A percentile compares a stretch with the other conserved stretches of the same genome.
These are phyloP conservation scores for Nitzschia sp. DNA, from an alignment of 108 stramenopile species.

Conservation along the genomic window DNA sequence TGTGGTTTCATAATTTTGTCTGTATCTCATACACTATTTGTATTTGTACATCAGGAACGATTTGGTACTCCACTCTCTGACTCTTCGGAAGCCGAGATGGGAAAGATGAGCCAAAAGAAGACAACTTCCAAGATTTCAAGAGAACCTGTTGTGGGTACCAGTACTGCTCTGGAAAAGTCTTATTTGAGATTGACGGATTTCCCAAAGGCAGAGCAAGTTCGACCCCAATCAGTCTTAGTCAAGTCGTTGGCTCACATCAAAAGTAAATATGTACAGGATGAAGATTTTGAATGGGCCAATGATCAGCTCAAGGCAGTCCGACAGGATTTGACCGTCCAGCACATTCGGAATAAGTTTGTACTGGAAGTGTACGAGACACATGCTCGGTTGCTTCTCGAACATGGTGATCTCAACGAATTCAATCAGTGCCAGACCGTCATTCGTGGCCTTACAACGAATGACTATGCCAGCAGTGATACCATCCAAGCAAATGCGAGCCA, in stretches of 20 bases:
- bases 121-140: background rate
- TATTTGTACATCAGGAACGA: constrained; percentile 10
- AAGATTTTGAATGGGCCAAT: constrained; percentile 84
- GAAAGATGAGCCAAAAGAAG: constrained; percentile 4
- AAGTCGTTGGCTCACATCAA: constrained; percentile 70
- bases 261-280: constrained; percentile 48
- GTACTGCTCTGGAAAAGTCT: constrained; percentile 63
- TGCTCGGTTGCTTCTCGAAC: constrained; percentile 74
- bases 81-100: background rate
- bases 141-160: constrained; percentile 37
- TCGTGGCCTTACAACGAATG: constrained; percentile 38
- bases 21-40: background rate
- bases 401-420: constrained; percentile 82
- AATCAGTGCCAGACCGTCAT: constrained; percentile 85
- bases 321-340: constrained; percentile 86
- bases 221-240: constrained; percentile 60
- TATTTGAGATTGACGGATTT: constrained; percentile 80
- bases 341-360: constrained; percentile 54
- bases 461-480: background rate
- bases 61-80: constrained; percentile 11
- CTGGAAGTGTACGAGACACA: constrained; percentile 80
- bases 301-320: constrained; percentile 86
- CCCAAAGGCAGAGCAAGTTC: constrained; percentile 61
- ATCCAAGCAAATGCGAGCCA: background rate
- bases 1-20: background rate